Base-by-base conservation (phyloP, 345 rosid genomes). In the Sisymbrium irio region DNA sequence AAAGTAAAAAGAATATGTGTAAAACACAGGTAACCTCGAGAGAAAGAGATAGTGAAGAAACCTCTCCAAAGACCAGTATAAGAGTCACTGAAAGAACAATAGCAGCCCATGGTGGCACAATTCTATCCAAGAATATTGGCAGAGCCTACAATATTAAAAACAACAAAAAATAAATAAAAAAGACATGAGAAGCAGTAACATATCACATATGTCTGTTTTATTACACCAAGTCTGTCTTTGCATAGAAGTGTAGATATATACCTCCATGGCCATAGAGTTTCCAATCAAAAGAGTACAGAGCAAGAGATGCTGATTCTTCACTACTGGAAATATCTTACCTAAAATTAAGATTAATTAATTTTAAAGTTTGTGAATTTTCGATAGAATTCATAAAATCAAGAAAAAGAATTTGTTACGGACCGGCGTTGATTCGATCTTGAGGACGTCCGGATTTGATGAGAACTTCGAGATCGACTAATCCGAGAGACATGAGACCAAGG, bases 231-330 rank as follows among this genome's bases (percentile, higher is more conserved):
- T 4, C 0, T 3, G 0, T 3, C 6, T 0, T 4, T 0, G 5
- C 4, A 30, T 6, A 30, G 5, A 5, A 20, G 13, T 14, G 10
- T 0, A 54, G 2, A 55, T 14, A 13, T 72, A 78, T 46, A 93
- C 98, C 96, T 93, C 98, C 98, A 89, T 93, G 1, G 98, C 96
- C 82, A 93, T 64, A 60, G 97, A 85, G 86, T 93, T 93, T 22
- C 98, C 98, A 0, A 90, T 83, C 84, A 93, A 84, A 71, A 93
- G 94, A 6, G 98, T 93, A 67, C 98, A 93, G 6, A 93, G 83
- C 69, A 93, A 82, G 65, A 93, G 92, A 81, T 93, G 98, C 68
- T 91, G 98, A 83, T 91, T 93, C 81, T 91, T 91, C 44, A 93
- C 98, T 36, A 93, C 97, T 9, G 96, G 97, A 59, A 86, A 87